Percentiles rank a stretch among this genome's conserved stretches.
phyloP scores from a whole-genome alignment of 768 basidiomycete species.

The Phanerochaete carnosa region DNA sequence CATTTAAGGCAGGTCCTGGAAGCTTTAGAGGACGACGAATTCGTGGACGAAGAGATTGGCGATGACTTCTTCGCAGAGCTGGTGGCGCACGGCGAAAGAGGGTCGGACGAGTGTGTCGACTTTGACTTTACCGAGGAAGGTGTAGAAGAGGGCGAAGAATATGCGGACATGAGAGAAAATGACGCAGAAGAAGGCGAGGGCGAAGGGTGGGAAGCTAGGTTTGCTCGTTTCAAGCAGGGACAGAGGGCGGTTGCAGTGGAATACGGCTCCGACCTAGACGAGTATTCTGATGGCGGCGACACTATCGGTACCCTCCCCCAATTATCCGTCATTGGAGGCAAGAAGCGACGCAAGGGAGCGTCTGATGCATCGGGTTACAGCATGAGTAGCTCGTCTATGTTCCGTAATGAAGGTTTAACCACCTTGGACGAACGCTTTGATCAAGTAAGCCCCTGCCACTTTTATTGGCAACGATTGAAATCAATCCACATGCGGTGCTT shows the following conservation, averaged over 20 bases:
- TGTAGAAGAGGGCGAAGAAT: constrained; percentile 29
- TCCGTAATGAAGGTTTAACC: constrained; percentile 83
- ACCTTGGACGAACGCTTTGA: constrained; percentile 94
- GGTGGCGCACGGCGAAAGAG: constrained; percentile 68
- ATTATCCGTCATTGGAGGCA: constrained; percentile 78
- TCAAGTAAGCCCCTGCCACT: constrained; percentile 51
- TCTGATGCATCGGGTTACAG: constrained; percentile 93
- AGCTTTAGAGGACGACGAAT: constrained; percentile 94
- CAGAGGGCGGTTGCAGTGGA: constrained; percentile 25
- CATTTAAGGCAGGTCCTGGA: constrained; percentile 90
- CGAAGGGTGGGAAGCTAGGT: constrained; percentile 73
- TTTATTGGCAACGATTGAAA: background rate
- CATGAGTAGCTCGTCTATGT: constrained; percentile 97
- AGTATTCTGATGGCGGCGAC: constrained; percentile 69
- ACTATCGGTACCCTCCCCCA: constrained; percentile 74
- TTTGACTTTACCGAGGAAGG: constrained; percentile 68
- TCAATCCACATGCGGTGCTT: too few species aligned
- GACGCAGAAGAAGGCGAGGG: constrained; percentile 18
- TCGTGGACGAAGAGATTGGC: constrained; percentile 72
- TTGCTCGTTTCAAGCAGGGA: constrained; percentile 72
- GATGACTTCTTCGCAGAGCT: constrained; percentile 78
- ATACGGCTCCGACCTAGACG: constrained; percentile 42
- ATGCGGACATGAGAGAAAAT: constrained; percentile 19
- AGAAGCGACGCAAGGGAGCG: constrained; percentile 65
- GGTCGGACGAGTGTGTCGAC: constrained; percentile 52